Percentiles rank a stretch among this genome's conserved stretches.
These are phyloP conservation scores for Eutrema salsugineum DNA, from an alignment of 441 rosid species.

Conservation along the genomic window DNA sequence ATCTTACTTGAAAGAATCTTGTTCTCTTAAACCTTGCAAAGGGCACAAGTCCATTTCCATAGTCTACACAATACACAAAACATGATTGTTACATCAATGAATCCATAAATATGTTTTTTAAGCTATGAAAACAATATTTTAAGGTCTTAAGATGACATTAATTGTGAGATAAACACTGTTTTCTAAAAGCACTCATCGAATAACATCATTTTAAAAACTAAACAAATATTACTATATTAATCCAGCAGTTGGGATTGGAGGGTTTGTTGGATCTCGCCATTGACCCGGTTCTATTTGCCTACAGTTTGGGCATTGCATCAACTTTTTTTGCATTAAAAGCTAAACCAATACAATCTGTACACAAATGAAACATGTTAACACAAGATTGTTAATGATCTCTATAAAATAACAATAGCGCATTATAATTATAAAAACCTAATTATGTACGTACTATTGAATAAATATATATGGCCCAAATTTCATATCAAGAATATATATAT, in stretches of 20 bases:
- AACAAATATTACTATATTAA: slow-evolving; percentile 48
- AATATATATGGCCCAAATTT: too few relatives aligned
- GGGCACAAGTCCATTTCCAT: background rate
- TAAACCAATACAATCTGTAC: slow-evolving; percentile 86
- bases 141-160: background rate
- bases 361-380: slow-evolving; percentile 6
- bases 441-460: too few relatives aligned
- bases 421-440: too few relatives aligned
- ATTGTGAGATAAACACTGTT: background rate
- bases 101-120: background rate
- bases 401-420: too few relatives aligned
- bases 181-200: background rate
- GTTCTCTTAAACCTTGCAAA: background rate
- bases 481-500: too few relatives aligned
- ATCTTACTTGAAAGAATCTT: background rate
- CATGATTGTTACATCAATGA: background rate
- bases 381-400: background rate
- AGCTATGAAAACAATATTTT: background rate
- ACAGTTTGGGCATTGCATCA: slow-evolving; percentile 89
- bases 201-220: background rate
- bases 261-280: slow-evolving; percentile 66
- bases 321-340: slow-evolving; percentile 70
- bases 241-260: slow-evolving; percentile 41
- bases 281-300: slow-evolving; percentile 81
- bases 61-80: background rate